These are phyloP conservation scores for Pythium utonaiense DNA, from an alignment of 352 stramenopile genomes.

Conservation along the genomic window DNA sequence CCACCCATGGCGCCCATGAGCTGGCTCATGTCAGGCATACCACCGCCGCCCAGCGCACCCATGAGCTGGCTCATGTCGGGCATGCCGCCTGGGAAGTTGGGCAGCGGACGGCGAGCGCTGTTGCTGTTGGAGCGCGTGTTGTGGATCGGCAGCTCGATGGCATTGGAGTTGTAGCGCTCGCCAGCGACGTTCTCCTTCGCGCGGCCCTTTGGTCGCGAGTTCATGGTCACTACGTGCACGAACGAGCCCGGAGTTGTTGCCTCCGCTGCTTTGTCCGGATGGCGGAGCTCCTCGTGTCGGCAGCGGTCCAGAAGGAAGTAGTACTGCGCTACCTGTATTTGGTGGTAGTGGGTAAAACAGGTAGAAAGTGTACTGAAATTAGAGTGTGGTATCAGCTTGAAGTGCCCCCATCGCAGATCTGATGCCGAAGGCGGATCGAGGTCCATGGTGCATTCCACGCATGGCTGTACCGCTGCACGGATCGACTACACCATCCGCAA, in stretches of 20 bases:
- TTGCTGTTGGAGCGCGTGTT: constrained; percentile 8
- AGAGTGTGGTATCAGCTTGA: not conserved
- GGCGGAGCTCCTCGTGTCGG: not conserved
- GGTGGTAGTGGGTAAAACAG: not conserved
- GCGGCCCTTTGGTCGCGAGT: constrained; percentile 49
- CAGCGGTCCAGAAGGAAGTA: not conserved
- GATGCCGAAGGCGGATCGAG: too few species aligned
- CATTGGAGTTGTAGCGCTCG: constrained; percentile 85
- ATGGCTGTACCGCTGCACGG: too few species aligned
- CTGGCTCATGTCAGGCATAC: constrained; percentile 53
- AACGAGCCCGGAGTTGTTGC: not conserved
- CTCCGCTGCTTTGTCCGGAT: not conserved
- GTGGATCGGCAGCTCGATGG: constrained; percentile 32
- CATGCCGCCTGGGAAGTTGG: constrained; percentile 26
- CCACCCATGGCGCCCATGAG: constrained; percentile 30
- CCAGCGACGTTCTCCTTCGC: constrained; percentile 73
- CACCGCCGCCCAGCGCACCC: constrained; percentile 42
- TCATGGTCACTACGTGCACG: constrained; percentile 2
- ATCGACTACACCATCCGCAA: too few species aligned
- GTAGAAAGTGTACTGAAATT: not conserved
- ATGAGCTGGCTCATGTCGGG: constrained; percentile 56
- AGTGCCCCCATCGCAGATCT: not conserved
- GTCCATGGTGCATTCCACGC: too few species aligned
- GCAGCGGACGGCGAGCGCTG: constrained; percentile 24
- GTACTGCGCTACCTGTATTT: not conserved